These are phyloP conservation scores for Rusavskia elegans DNA, from an alignment of 495 filamentous ascomycete genomes.

Conservation along the genomic window DNA sequence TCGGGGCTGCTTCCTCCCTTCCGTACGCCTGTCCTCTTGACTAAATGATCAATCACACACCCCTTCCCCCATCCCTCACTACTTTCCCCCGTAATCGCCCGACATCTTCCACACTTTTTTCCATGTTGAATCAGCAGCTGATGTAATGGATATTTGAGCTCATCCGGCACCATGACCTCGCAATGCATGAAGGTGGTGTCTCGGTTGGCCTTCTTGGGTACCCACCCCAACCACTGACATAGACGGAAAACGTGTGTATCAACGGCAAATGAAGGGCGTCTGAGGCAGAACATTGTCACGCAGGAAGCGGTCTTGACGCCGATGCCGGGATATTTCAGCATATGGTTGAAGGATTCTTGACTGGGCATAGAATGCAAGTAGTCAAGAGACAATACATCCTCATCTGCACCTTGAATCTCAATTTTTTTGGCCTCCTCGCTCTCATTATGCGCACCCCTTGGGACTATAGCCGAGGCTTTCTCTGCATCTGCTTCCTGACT, in stretches of 20 bases:
- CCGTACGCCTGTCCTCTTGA: conserved; percentile 27
- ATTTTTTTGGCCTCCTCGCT: conserved; percentile 27
- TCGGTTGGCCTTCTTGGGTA: conserved; percentile 42
- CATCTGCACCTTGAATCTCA: conserved; percentile 36
- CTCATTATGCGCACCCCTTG: conserved; percentile 20
- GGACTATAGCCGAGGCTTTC: conserved; percentile 7
- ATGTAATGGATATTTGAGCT: conserved; percentile 81
- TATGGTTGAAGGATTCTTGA: conserved; percentile 53
- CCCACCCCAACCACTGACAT: conserved; percentile 75
- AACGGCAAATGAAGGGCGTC: conserved; percentile 64
- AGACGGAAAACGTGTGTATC: conserved; percentile 77
- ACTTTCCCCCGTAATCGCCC: conserved; percentile 33
- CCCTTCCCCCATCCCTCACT: conserved; percentile 30
- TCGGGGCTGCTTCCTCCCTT: conserved; percentile 13
- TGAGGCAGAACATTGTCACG: conserved; percentile 65
- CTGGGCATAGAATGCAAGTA: conserved; percentile 53
- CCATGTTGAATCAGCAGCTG: conserved; percentile 80
- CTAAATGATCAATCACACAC: conserved; percentile 35
- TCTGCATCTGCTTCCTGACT: conserved; percentile 2
- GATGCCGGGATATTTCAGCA: conserved; percentile 68
- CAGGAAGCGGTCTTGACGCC: conserved; percentile 88
- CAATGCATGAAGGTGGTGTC: conserved; percentile 65
- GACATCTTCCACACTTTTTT: conserved; percentile 61
- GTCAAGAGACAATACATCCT: conserved; percentile 54
- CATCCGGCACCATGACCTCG: conserved; percentile 66